These are phyloP conservation scores for Aegilops speltoides DNA, from an alignment of 176 grass and related monocot genomes.

Conservation along the genomic window DNA sequence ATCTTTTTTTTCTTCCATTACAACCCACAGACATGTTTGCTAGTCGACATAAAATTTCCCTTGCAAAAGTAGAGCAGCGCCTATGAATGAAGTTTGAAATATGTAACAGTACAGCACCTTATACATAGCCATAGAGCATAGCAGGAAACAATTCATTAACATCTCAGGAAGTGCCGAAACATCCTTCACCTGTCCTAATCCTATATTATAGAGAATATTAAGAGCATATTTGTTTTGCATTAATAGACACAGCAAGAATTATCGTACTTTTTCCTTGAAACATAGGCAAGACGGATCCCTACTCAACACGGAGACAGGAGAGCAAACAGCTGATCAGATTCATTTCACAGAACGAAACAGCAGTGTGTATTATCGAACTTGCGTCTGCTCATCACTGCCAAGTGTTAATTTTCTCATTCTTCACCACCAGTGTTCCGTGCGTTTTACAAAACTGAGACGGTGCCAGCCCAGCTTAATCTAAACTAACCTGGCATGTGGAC, in stretches of 20 bases:
- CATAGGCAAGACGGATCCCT: background rate
- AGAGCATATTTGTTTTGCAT: background rate
- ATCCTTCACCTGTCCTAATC: too few relatives aligned
- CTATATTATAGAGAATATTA: too few relatives aligned
- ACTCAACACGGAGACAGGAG: background rate
- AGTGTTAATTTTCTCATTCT: slow-evolving; percentile 13
- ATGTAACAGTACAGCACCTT: too few relatives aligned
- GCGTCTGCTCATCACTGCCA: background rate
- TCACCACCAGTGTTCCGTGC: background rate
- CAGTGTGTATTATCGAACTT: background rate
- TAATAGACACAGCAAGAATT: background rate
- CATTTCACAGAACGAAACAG: slow-evolving; percentile 7
- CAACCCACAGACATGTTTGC: too few relatives aligned
- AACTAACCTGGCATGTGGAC: background rate
- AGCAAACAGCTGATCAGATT: background rate
- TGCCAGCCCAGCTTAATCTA: slow-evolving; percentile 12
- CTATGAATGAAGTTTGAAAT: too few relatives aligned
- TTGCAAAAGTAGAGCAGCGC: too few relatives aligned
- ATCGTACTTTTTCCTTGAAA: background rate
- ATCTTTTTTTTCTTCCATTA: too few relatives aligned
- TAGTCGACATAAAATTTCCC: too few relatives aligned
- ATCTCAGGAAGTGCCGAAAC: too few relatives aligned
- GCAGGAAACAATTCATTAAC: too few relatives aligned
- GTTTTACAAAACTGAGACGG: slow-evolving; percentile 16
- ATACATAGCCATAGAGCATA: too few relatives aligned